Conservation (phyloP, 202 grass and related monocot genomes). For the Zizania palustris region DNA sequence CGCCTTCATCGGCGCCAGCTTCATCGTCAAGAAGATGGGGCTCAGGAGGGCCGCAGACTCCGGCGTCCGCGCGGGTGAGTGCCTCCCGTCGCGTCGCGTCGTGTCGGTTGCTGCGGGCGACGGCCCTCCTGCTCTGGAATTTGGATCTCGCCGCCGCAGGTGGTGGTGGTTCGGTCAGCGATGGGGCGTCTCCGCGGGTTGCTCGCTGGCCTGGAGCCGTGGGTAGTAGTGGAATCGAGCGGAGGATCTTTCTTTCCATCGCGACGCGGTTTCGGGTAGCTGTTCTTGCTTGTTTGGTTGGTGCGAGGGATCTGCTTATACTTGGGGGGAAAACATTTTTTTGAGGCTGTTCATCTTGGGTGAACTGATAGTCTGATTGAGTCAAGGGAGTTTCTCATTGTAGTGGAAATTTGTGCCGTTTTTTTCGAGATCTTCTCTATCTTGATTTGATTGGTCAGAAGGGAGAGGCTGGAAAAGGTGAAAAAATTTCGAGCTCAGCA, state of each 20-base stretch:
- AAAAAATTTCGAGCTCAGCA: not conserved
- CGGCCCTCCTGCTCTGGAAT: not conserved
- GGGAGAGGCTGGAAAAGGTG: constrained; percentile 4
- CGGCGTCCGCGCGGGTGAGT: constrained; percentile 77
- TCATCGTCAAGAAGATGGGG: constrained; percentile 92
- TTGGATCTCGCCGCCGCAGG: constrained; percentile 28
- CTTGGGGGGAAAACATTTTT: not conserved
- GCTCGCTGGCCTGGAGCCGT: constrained; percentile 16
- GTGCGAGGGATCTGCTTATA: constrained; percentile 30
- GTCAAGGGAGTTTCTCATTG: constrained; percentile 10
- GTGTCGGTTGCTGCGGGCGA: not conserved
- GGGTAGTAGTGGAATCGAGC: constrained; percentile 9
- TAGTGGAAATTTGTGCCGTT: constrained; percentile 3
- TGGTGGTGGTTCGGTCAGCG: constrained; percentile 1
- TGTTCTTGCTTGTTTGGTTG: constrained; percentile 38
- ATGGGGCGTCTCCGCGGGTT: constrained; percentile 11
- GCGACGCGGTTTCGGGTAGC: constrained; percentile 30
- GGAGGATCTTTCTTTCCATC: not conserved
- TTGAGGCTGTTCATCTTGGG: not conserved
- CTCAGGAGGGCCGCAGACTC: constrained; percentile 67
- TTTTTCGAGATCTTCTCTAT: not conserved
- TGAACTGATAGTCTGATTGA: constrained; percentile 5
- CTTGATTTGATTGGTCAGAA: constrained; percentile 33
- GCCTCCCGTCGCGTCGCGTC: not conserved
- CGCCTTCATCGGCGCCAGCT: constrained; percentile 84